Base-by-base conservation (phyloP, 2,329 filamentous ascomycete species). In the Epichloe baconii region DNA sequence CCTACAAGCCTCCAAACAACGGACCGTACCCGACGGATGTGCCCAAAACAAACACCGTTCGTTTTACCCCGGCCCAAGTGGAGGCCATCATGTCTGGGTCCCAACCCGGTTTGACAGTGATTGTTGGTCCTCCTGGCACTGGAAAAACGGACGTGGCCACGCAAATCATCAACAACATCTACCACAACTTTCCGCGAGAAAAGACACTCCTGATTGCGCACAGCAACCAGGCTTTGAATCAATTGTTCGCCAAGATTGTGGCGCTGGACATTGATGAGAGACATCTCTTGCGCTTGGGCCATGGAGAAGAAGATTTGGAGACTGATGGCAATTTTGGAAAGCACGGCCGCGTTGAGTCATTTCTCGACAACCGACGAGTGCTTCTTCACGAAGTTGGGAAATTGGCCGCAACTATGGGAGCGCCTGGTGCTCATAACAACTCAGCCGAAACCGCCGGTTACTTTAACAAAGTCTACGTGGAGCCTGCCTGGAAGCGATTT, bases 131-230 rank as follows among this genome's bases (percentile, higher is more conserved):
- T 50, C 93, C 93, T 7, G 93, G 93, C 50, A 98, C 93, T 6
- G 93, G 94, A 55, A 98, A 98, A 73, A 98, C 93, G n/a, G 93
- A 98, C 68, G 93, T 98, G 49, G 90, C 89, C 46, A 96, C 91
- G 4, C 93, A 98, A 67, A 94, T 97, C 64, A 98, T 98, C 70
- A 96, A 88, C 72, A 96, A 97, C 66, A 86, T 98, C 59, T 98
- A 98, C 64, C 91, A 97, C 72, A 95, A 97, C 68, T 98, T 96
- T 64, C 90, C 93, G 7, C 76, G 84, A 56, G 89, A 98, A 66
- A 85, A 88, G 59, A 98, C 93, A 0, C 72, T 98, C 17, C 79
- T 98, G 41, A 82, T 98, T 56, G 93, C 93, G 4, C 93, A 98
- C 66, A 97, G 91, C 68, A 98, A 98, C 63, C 94, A 98, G 66